Percentiles rank a stretch among this genome's conserved stretches.
These are phyloP conservation scores for Delphinella strobiligena DNA, from an alignment of 2,329 filamentous ascomycete species.

Conservation along the genomic window DNA sequence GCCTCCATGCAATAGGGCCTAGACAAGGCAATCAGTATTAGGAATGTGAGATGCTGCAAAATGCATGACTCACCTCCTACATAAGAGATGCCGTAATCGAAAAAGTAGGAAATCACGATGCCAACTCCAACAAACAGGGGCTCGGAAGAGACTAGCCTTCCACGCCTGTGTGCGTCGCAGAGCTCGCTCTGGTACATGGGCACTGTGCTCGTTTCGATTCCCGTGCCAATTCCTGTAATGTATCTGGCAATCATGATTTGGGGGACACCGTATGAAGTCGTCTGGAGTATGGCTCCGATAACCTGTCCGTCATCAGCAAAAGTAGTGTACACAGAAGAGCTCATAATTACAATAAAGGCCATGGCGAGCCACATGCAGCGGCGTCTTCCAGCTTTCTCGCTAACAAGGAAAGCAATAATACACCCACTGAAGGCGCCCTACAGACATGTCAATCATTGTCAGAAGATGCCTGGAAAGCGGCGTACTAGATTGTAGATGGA, in stretches of 20 bases:
- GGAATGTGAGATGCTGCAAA: too few relatives aligned
- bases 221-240: conserved; percentile 36
- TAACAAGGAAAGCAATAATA: conserved; percentile 25
- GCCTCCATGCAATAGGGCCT: conserved; percentile 33
- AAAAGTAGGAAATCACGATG: conserved; percentile 22
- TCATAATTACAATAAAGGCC: conserved; percentile 25
- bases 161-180: conserved; percentile 20
- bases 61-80: too few relatives aligned
- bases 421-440: conserved; percentile 23
- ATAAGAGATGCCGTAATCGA: conserved; percentile 27
- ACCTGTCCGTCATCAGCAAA: conserved; percentile 13
- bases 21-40: too few relatives aligned
- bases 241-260: conserved; percentile 36
- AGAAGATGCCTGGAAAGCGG: background rate
- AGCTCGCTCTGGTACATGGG: conserved; percentile 29
- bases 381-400: conserved; percentile 24
- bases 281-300: conserved; percentile 34
- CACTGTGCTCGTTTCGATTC: conserved; percentile 23
- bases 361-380: conserved; percentile 31
- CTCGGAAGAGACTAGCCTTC: conserved; percentile 21
- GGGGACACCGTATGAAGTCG: conserved; percentile 29
- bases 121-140: conserved; percentile 24
- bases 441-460: background rate
- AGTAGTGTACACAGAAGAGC: background rate
- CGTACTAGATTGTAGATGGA: conserved; percentile 29